Conservation (phyloP, 2,329 filamentous ascomycete genomes). For the Cryphonectria carpinicola region DNA sequence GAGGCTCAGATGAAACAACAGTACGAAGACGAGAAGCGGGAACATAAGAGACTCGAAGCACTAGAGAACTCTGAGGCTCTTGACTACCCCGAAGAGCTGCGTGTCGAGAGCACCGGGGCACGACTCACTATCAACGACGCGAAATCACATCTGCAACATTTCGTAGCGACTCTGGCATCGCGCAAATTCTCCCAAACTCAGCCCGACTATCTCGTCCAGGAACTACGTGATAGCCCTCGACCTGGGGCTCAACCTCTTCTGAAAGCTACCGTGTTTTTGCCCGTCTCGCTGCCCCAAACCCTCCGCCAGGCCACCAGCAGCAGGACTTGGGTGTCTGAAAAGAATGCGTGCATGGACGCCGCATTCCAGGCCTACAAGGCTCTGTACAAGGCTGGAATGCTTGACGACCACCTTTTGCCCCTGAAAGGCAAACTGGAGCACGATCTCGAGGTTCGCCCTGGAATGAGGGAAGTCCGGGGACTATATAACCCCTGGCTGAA, state of each 20-base stretch:
- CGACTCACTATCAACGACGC: slow-evolving; percentile 74
- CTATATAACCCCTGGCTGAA: slow-evolving; percentile 52
- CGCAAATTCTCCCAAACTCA: slow-evolving; percentile 64
- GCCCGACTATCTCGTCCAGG: slow-evolving; percentile 68
- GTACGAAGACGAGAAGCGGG: slow-evolving; percentile 68
- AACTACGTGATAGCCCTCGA: slow-evolving; percentile 37
- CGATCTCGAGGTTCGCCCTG: slow-evolving; percentile 43
- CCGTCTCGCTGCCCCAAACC: slow-evolving; percentile 66
- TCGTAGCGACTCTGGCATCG: slow-evolving; percentile 67
- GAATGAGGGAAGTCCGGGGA: slow-evolving; percentile 41
- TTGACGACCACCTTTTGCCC: slow-evolving; percentile 81
- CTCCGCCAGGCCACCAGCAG: slow-evolving; percentile 59
- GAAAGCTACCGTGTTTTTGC: slow-evolving; percentile 69
- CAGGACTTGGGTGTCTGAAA: slow-evolving; percentile 69
- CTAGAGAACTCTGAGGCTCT: slow-evolving; percentile 49
- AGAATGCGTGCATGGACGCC: slow-evolving; percentile 76
- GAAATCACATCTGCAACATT: slow-evolving; percentile 77
- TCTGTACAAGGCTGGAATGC: slow-evolving; percentile 70
- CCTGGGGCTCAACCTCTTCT: slow-evolving; percentile 37
- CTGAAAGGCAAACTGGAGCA: slow-evolving; percentile 45
- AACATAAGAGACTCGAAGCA: slow-evolving; percentile 48
- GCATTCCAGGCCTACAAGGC: slow-evolving; percentile 78
- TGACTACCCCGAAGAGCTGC: slow-evolving; percentile 40
- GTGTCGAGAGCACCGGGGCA: slow-evolving; percentile 56
- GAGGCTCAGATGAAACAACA: slow-evolving; percentile 74